Evolutionary conservation across 192 early-diverging fungal species (phyloP), one percentile per base, ranked within the genome.

Genomic region (Haplosporangium gracile): DNA sequence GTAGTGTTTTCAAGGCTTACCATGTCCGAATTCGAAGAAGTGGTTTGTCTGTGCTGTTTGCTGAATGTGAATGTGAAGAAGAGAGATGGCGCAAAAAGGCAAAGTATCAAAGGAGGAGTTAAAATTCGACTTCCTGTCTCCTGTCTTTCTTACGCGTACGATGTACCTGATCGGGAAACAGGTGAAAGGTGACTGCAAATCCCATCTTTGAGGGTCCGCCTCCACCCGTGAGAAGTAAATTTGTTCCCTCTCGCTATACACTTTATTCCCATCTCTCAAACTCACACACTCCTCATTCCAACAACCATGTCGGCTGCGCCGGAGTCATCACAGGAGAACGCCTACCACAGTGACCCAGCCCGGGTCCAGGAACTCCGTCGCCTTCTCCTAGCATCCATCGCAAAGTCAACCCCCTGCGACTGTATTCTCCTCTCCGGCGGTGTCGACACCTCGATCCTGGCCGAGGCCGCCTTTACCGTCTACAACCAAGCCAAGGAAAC

Each of bases 401-500:
- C 53, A 77, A 86, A 86, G 16, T 70, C 60, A 63, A 86, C 84
- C 13, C 84, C 84, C 2, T 86, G 84, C 77, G 78, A 88, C 68
- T 78, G 72, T 45, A 91, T 86, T 36, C 79, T 86, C 36, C 91
- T 93, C 29, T 93, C 92, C 0, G 93, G 93, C 63, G 94, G 94
- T n/a, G 92, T 95, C 4, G 94, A 95, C 87, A 95, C 94, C 13
- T 94, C 92, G 36, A 93, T 94, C 78, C 78, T 94, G 10, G 82
- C 91, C 40, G 93, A 94, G 63, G 85, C 84, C 6, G 82, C 84
- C 34, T 86, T 73, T 73, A n/a, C 68, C 2, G 70, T 80, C 38
- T 57, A 88, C 83, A 76, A 82, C 72, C 22, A 73, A 2, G 49
- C 51, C 22, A 70, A 49, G 11, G 38, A 77, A 42, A 34, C 39